Evolutionary conservation across 768 basidiomycete genomes (phyloP).

Genomic region (Clathrus columnatus): DNA sequence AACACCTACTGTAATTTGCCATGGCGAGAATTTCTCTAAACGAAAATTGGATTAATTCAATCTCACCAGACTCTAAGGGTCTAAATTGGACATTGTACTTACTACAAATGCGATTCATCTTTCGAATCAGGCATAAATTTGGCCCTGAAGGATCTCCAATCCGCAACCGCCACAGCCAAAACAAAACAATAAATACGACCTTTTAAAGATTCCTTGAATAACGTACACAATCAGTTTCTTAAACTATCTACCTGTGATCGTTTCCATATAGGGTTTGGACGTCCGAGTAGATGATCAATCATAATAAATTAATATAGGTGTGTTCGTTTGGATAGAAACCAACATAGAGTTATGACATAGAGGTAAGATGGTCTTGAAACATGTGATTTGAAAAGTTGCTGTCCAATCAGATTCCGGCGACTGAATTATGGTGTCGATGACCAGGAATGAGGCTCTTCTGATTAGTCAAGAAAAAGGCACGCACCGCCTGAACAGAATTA

Average conservation of each 20-base stretch:
- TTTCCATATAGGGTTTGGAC: conserved; percentile 86
- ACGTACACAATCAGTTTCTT: not conserved
- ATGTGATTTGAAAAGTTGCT: too few relatives aligned
- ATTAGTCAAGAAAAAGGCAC: too few relatives aligned
- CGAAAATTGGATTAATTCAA: not conserved
- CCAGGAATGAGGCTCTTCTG: too few relatives aligned
- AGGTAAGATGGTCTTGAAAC: not conserved
- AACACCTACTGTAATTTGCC: conserved; percentile 85
- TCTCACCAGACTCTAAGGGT: not conserved
- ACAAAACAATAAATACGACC: conserved; percentile 85
- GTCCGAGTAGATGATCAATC: conserved; percentile 90
- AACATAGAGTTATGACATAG: not conserved
- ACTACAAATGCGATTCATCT: conserved; percentile 54
- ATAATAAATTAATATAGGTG: too few relatives aligned
- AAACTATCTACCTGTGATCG: conserved; percentile 54
- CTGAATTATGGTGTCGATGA: too few relatives aligned
- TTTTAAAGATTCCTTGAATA: conserved; percentile 23
- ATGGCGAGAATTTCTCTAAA: conserved; percentile 83
- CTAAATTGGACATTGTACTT: conserved; percentile 19
- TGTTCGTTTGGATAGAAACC: not conserved
- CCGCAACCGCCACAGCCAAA: conserved; percentile 81
- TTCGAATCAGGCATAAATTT: conserved; percentile 53
- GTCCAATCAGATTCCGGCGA: too few relatives aligned
- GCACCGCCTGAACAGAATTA: too few relatives aligned
- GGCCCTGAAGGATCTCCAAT: conserved; percentile 59